These are phyloP conservation scores for Phyllosticta paracitricarpa DNA, from an alignment of 2,329 filamentous ascomycete genomes.

Conservation along the genomic window DNA sequence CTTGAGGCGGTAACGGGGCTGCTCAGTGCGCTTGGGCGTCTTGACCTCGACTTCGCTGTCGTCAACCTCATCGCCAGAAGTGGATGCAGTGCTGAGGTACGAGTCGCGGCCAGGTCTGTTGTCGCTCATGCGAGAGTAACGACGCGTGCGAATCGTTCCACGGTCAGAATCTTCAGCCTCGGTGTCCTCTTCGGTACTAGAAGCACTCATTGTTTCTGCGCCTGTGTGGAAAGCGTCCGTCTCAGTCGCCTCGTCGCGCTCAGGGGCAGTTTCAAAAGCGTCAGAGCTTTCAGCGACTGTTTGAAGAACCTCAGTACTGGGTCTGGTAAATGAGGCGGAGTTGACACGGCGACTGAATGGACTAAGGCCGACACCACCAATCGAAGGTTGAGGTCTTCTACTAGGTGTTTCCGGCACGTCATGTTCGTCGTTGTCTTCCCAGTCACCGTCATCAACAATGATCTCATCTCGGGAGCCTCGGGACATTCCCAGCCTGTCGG, in stretches of 20 bases:
- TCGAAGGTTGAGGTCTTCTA: slow-evolving; percentile 22
- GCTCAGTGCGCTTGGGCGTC: slow-evolving; percentile 54
- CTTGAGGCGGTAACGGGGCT: slow-evolving; percentile 61
- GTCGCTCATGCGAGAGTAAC: slow-evolving; percentile 30
- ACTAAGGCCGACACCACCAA: slow-evolving; percentile 16
- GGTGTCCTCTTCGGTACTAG: slow-evolving; percentile 70
- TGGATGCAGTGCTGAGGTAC: slow-evolving; percentile 81
- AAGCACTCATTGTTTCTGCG: slow-evolving; percentile 59
- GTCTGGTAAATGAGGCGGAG: slow-evolving; percentile 24
- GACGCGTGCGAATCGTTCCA: slow-evolving; percentile 23
- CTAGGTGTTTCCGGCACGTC: slow-evolving; percentile 41
- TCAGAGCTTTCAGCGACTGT: slow-evolving; percentile 57
- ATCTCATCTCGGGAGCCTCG: slow-evolving; percentile 56
- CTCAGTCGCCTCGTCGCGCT: slow-evolving; percentile 64
- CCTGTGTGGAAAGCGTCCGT: slow-evolving; percentile 94
- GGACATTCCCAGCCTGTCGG: slow-evolving; percentile 58
- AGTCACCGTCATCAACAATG: slow-evolving; percentile 69
- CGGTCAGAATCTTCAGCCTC: slow-evolving; percentile 58
- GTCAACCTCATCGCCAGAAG: slow-evolving; percentile 66
- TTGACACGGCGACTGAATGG: slow-evolving; percentile 18
- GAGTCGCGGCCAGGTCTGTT: slow-evolving; percentile 45
- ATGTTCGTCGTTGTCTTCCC: slow-evolving; percentile 70
- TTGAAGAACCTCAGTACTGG: slow-evolving; percentile 60
- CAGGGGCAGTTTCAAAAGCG: slow-evolving; percentile 65
- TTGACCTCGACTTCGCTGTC: slow-evolving; percentile 44